Conservation (phyloP, 2,329 filamentous ascomycete genomes). For the Plenodomus biglobosus region DNA sequence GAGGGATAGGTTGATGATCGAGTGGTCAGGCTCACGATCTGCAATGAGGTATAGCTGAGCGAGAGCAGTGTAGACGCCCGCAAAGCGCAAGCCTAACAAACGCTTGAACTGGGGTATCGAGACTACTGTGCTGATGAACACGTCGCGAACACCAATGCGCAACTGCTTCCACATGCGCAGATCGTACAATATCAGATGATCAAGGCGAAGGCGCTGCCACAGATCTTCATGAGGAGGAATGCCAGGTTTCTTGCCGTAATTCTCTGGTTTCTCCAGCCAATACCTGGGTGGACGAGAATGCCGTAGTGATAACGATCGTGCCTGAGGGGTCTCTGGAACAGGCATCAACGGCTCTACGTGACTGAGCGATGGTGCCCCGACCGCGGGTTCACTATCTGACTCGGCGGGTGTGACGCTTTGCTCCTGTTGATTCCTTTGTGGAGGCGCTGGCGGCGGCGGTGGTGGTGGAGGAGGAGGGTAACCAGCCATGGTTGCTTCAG, state of each 20-base stretch:
- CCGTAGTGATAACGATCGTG: conserved; percentile 47
- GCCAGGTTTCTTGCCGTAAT: conserved; percentile 64
- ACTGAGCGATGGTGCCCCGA: conserved; percentile 59
- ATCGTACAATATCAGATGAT: conserved; percentile 94
- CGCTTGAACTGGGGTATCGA: conserved; percentile 96
- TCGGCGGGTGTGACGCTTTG: conserved; percentile 69
- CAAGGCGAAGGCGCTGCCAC: conserved; percentile 83
- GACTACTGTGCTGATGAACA: conserved; percentile 96
- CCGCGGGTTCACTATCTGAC: conserved; percentile 68
- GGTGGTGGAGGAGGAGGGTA: conserved; percentile 69
- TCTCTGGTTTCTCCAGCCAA: conserved; percentile 80
- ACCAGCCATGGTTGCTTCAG: conserved; percentile 75
- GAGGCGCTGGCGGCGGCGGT: conserved; percentile 45
- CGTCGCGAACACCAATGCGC: conserved; percentile 82
- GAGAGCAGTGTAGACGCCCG: conserved; percentile 88
- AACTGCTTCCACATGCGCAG: conserved; percentile 95
- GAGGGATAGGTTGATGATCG: conserved; percentile 94
- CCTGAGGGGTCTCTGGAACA: conserved; percentile 76
- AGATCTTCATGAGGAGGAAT: conserved; percentile 80
- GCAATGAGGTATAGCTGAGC: conserved; percentile 95
- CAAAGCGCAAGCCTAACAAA: conserved; percentile 87
- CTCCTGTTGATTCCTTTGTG: conserved; percentile 51
- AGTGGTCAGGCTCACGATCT: conserved; percentile 94
- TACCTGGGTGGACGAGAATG: conserved; percentile 72
- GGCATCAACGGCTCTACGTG: conserved; percentile 67